A percentile compares a stretch with the other conserved stretches of the same genome.
These are phyloP conservation scores for Triadica sebifera DNA, from an alignment of 345 rosid genomes.

Conservation along the genomic window DNA sequence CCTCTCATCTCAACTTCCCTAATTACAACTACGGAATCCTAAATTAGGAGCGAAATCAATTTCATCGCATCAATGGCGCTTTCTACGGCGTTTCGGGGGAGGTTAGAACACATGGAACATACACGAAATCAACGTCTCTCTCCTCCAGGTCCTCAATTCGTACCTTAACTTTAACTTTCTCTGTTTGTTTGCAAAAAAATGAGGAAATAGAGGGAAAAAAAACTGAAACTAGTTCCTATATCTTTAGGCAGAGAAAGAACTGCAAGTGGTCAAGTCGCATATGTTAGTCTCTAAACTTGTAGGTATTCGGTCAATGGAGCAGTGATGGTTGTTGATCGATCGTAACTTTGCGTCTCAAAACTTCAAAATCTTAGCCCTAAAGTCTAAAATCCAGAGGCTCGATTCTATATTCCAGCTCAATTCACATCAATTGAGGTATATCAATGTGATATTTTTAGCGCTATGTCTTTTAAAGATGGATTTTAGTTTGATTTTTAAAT, in stretches of 20 bases:
- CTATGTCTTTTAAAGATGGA: background rate
- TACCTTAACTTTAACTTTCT: background rate
- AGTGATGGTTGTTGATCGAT: slow-evolving; percentile 51
- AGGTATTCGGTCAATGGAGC: slow-evolving; percentile 43
- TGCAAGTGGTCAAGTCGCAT: slow-evolving; percentile 48
- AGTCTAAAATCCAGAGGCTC: slow-evolving; percentile 42
- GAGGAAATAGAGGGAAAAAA: background rate
- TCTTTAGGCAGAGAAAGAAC: slow-evolving; percentile 61
- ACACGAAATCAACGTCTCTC: slow-evolving; percentile 60
- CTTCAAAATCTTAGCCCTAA: slow-evolving; percentile 52
- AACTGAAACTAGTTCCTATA: background rate
- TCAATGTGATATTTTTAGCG: background rate
- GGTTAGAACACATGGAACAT: slow-evolving; percentile 64
- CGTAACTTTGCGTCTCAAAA: slow-evolving; percentile 52
- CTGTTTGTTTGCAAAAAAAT: slow-evolving; percentile 16
- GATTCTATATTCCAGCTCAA: slow-evolving; percentile 37
- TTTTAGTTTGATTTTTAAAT: slow-evolving; percentile 3
- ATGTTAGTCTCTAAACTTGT: slow-evolving; percentile 44
- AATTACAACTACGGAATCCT: slow-evolving; percentile 12
- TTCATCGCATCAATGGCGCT: slow-evolving; percentile 47
- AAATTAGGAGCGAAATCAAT: background rate
- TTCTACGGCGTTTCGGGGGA: slow-evolving; percentile 57
- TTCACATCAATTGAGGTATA: slow-evolving; percentile 42
- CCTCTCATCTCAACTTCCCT: too few relatives aligned
- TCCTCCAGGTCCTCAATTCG: slow-evolving; percentile 49